phyloP scores from a whole-genome alignment of 2,329 filamentous ascomycete genomes.

The Aspergillus pseudoviridinutans region DNA sequence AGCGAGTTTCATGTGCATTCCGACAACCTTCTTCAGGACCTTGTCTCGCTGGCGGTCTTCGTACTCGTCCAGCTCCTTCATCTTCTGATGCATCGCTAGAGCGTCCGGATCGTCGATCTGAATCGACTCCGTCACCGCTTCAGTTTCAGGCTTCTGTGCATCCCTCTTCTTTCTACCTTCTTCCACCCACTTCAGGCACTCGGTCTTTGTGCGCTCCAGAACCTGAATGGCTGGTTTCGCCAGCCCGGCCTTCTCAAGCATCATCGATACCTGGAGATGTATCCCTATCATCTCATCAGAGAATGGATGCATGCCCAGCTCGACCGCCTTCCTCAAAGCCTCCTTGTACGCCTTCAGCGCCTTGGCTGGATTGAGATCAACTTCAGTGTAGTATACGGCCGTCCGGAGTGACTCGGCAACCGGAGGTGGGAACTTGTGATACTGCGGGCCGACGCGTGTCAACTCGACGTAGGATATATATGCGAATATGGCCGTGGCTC shows the following conservation, averaged over 20 bases:
- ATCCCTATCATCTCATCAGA: constrained; percentile 89
- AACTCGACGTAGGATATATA: constrained; percentile 44
- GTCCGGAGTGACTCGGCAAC: constrained; percentile 64
- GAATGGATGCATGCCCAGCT: constrained; percentile 77
- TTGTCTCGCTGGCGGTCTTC: constrained; percentile 53
- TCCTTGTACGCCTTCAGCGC: constrained; percentile 81
- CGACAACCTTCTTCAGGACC: constrained; percentile 69
- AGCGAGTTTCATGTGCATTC: constrained; percentile 76
- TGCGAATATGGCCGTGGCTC: constrained; percentile 31
- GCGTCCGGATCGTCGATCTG: constrained; percentile 18
- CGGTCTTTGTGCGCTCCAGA: constrained; percentile 68
- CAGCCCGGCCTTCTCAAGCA: constrained; percentile 74
- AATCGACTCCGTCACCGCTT: constrained; percentile 16
- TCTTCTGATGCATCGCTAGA: constrained; percentile 19
- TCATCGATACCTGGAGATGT: constrained; percentile 72
- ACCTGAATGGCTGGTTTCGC: constrained; percentile 69
- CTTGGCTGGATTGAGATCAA: constrained; percentile 66
- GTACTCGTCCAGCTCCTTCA: constrained; percentile 23
- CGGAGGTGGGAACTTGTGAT: constrained; percentile 41
- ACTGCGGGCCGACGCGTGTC: constrained; percentile 38
- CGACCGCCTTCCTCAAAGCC: constrained; percentile 69
- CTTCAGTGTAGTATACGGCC: constrained; percentile 82
- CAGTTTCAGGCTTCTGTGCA: constrained; percentile 13
- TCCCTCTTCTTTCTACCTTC: constrained; percentile 20
- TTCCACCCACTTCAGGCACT: constrained; percentile 53